Evolutionary conservation across 164 flowering plant species (phyloP).

Genomic region (Vitis amurensis): DNA sequence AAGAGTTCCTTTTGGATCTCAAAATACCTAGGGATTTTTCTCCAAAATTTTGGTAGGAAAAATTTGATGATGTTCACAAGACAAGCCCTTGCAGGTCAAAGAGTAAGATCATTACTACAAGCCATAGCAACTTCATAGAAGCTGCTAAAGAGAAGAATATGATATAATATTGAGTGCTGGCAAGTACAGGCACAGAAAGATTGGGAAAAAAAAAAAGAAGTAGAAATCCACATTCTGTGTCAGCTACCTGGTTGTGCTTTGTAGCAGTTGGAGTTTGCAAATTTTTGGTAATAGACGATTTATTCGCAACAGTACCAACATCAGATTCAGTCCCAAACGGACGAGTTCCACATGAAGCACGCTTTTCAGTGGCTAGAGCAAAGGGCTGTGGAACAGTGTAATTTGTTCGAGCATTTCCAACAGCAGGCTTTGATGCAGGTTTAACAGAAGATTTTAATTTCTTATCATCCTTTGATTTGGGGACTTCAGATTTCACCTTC

Average conservation of each 20-base stretch:
- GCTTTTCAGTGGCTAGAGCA: slow-evolving; percentile 82
- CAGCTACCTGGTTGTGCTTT: slow-evolving; percentile 39
- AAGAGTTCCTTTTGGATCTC: neutral
- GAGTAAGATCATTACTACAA: neutral
- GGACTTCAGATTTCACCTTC: slow-evolving; percentile 8
- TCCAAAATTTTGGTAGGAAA: neutral
- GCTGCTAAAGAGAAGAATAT: neutral
- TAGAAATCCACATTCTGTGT: too few species aligned
- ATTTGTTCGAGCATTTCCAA: slow-evolving; percentile 36
- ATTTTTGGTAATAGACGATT: slow-evolving; percentile 17
- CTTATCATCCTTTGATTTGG: slow-evolving; percentile 17
- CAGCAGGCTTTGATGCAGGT: slow-evolving; percentile 32
- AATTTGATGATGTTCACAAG: neutral
- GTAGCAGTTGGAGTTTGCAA: slow-evolving; percentile 15
- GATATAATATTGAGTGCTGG: too few species aligned
- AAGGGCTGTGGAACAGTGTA: slow-evolving; percentile 88
- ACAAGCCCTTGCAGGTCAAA: neutral
- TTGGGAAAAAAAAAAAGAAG: neutral
- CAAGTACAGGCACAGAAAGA: neutral
- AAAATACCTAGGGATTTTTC: too few species aligned
- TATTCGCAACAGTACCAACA: slow-evolving; percentile 15
- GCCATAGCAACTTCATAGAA: too few species aligned
- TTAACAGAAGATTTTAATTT: slow-evolving; percentile 20
- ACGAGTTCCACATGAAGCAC: slow-evolving; percentile 60
- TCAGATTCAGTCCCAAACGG: slow-evolving; percentile 29